Base-by-base conservation (phyloP, 2,329 filamentous ascomycete species). In the Xylaria sp. region DNA sequence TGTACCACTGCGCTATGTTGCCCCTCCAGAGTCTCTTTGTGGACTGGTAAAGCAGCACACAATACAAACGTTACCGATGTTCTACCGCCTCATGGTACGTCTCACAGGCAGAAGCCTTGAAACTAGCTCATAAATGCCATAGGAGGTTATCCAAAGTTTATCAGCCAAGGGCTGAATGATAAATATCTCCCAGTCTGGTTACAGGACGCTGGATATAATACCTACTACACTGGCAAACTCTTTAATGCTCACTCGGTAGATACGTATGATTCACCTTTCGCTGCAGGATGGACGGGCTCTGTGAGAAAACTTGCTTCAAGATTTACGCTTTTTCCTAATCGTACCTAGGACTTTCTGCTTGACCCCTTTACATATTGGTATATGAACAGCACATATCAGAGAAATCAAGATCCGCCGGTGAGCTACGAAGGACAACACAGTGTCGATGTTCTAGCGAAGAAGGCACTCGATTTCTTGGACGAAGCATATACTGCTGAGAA, bases 171-270 rank as follows among this genome's bases (percentile, higher is more conserved):
- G 0, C 84, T 88, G 69, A 92, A 93, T 67, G 85, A 90, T 1
- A 86, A 90, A 44, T 92, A 91, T 69, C 83, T 93, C 0, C 91
- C 91, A 0, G 77, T 93, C 0, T 93, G 91, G 90, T 79, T 94
- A n/a, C 89, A 92, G 72, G 78, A 86, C 3, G 87, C 86, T 0
- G 90, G 90, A 0, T 93, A 93, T 76, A 87, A 88, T 72, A 92
- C 91, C 0, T 92, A 91, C 75, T 93, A 93, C 73, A 88, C 87
- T 0, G 91, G 90, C n/a, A 93, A 94, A 76, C 82, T 92, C 4
- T 90, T 91, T 80, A 93, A 93, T 72, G 83, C 85, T 0, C 90
- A 92, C 61, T 87, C 82, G 0, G 82, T 87, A 1, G 75, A 83
- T 0, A 92, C 91, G 67, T 93, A 91, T 75, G 80, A 90, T 74